Evolutionary conservation across 768 basidiomycete species (phyloP).

Genomic region (Suillus subluteus): DNA sequence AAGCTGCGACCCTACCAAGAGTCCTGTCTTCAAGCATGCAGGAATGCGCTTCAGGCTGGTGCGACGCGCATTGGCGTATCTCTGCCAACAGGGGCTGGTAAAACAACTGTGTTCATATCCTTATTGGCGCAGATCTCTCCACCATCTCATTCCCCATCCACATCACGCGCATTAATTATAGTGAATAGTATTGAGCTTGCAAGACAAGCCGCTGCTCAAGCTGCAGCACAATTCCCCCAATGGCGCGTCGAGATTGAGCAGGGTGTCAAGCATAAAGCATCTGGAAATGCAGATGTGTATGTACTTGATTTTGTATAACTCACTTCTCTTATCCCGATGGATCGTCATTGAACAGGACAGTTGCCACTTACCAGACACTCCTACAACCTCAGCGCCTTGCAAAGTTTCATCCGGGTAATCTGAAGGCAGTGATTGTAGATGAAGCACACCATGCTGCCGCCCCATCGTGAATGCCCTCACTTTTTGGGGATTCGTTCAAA

Average conservation of each 20-base stretch:
- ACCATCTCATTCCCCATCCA: conserved; percentile 44
- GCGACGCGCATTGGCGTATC: conserved; percentile 80
- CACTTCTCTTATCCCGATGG: conserved; percentile 1
- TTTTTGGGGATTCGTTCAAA: background rate
- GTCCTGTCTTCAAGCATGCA: conserved; percentile 75
- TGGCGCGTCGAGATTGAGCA: conserved; percentile 94
- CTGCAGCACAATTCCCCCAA: conserved; percentile 63
- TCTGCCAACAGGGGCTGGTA: conserved; percentile 83
- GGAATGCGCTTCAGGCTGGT: conserved; percentile 70
- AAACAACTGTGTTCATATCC: conserved; percentile 91
- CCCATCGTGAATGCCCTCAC: conserved; percentile 70
- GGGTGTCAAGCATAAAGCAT: conserved; percentile 71
- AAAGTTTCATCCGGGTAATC: conserved; percentile 69
- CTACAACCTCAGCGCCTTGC: conserved; percentile 61
- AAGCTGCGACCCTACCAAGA: conserved; percentile 87
- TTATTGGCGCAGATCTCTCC: conserved; percentile 68
- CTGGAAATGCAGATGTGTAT: conserved; percentile 85
- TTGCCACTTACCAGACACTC: conserved; percentile 90
- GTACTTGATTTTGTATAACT: conserved; percentile 6
- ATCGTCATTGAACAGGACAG: conserved; percentile 53
- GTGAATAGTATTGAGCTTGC: conserved; percentile 93
- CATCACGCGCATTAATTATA: conserved; percentile 72
- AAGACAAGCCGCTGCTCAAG: conserved; percentile 79
- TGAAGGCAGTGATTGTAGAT: conserved; percentile 85
- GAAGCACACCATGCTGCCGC: conserved; percentile 97